phyloP scores from a whole-genome alignment of 23 red algal species.

The Pyropia yezoensis region DNA sequence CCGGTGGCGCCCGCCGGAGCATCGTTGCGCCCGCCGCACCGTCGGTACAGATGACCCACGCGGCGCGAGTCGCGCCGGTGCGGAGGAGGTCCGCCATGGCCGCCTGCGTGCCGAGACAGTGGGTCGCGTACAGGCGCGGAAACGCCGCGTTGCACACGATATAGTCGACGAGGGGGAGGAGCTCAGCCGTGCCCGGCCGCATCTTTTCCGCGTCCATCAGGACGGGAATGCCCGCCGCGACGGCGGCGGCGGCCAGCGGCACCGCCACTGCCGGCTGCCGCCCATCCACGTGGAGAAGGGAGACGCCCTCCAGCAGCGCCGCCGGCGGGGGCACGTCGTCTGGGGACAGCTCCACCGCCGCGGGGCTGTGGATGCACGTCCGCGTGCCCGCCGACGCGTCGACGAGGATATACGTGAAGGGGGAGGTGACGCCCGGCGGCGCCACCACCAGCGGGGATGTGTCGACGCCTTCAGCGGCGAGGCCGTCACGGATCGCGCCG shows the following conservation, averaged over 20 bases:
- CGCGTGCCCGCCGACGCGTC: constrained; percentile 52
- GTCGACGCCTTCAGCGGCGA: constrained; percentile 79
- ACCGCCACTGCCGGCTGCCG: constrained; percentile 75
- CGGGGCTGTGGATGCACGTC: constrained; percentile 82
- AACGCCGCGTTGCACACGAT: constrained; percentile 76
- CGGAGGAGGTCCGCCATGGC: constrained; percentile 26
- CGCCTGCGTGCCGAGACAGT: constrained; percentile 2
- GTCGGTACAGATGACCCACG: constrained; percentile 21
- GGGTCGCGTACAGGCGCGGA: constrained; percentile 35
- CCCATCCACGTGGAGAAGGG: constrained; percentile 59
- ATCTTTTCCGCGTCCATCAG: constrained; percentile 81
- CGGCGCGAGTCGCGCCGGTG: constrained; percentile 2
- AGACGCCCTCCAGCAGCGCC: constrained; percentile 29
- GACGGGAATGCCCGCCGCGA: constrained; percentile 52
- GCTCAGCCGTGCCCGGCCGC: constrained; percentile 36
- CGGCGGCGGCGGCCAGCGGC: constrained; percentile 55
- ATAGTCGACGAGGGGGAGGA: constrained; percentile 82
- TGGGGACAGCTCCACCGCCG: constrained; percentile 19
- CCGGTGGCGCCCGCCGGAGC: constrained; percentile 2
- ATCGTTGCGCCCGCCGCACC: constrained; percentile 29
- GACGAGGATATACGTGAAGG: constrained; percentile 92
- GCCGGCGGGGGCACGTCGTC: constrained; percentile 1
- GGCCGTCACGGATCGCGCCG: constrained; percentile 22
- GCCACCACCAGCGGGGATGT: constrained; percentile 17
- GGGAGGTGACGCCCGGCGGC: constrained; percentile 13